Conservation (phyloP, 2,329 filamentous ascomycete genomes). For the Pezizomycotina sp. region DNA sequence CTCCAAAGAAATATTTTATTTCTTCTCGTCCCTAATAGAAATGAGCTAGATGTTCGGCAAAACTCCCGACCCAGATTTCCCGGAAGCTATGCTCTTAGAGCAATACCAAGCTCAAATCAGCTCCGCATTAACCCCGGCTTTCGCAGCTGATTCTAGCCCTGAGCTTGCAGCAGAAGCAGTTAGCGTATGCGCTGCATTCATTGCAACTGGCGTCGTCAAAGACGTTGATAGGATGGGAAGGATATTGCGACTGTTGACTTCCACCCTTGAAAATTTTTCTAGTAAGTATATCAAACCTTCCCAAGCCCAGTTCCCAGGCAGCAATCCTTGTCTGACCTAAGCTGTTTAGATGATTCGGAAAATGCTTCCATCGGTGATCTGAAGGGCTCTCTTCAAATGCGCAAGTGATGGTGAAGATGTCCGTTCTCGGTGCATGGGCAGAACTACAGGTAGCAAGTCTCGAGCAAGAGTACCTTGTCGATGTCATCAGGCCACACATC, state of each 20-base stretch:
- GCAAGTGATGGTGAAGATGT: constrained; percentile 96
- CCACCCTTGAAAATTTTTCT: constrained; percentile 81
- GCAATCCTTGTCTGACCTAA: constrained; percentile 20
- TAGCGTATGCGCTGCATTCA: constrained; percentile 95
- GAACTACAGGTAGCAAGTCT: constrained; percentile 88
- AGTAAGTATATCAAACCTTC: constrained; percentile 31
- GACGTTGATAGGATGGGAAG: constrained; percentile 98
- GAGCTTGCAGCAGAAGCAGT: constrained; percentile 91
- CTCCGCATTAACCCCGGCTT: constrained; percentile 87
- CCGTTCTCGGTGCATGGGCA: constrained; percentile 92
- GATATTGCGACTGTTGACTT: constrained; percentile 83
- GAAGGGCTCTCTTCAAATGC: constrained; percentile 88
- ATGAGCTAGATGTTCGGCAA: constrained; percentile 63
- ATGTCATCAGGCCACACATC: constrained; percentile 81
- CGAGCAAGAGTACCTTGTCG: constrained; percentile 74
- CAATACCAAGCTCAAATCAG: constrained; percentile 98
- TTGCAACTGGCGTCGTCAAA: constrained; percentile 90
- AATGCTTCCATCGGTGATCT: constrained; percentile 82
- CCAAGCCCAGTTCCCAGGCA: background rate
- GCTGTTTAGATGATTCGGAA: constrained; percentile 44
- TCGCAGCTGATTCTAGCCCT: constrained; percentile 86
- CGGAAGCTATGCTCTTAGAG: constrained; percentile 89
- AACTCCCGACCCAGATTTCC: constrained; percentile 87
- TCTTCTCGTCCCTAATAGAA: no score
- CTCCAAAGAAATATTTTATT: constrained; percentile 1